Evolutionary conservation across 1,284 basidiomycete species (phyloP), one percentile per base, ranked within the genome.

Genomic region (Melanopsichium pennsylvanicum): DNA sequence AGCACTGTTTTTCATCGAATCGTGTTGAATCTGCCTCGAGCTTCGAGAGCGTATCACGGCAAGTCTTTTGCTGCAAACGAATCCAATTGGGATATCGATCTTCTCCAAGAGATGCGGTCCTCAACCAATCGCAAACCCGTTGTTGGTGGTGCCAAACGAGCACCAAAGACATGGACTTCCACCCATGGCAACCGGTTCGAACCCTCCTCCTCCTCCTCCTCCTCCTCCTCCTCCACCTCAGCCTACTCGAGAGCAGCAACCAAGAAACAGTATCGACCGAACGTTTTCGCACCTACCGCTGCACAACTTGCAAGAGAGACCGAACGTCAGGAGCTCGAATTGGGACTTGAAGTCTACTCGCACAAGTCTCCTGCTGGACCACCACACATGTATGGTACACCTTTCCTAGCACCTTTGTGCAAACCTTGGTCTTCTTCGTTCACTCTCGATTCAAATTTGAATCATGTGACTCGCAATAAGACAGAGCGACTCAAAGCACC

Each of bases 131-230:
- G 15, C 39, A 1, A 33, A 18, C 18, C 10, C 34, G n/a, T n/a
- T n/a, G n/a, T n/a, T n/a, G n/a, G n/a, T 5, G 21, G 13, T 25
- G 29, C 32, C 22, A 33, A 49, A 2, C 38, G 25, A 22, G 23
- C 40, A 29, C 64, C 64, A 12, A 69, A 69, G 38, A 69, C 59
- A 19, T 69, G 64, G 64, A 50, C 45, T 5, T 61, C 50, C n/a
- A 69, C 59, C 18, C 29, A 27, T 2, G 35, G 16, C 27, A 58
- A 19, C 25, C 16, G 9, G 38, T 40, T 8, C 15, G n/a, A n/a
- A 11, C 12, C 8, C 21, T 39, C 10, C 38, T 16, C 10, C 38
- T 21, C 15, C 34, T 35, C 9, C 37, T 8, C 23, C 10, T 3
- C 15, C 9, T n/a, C 21, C n/a, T n/a, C n/a, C 27, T 29, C 27